phyloP scores from a whole-genome alignment of 2,329 filamentous ascomycete species.

The Sporothrix brasiliensis region DNA sequence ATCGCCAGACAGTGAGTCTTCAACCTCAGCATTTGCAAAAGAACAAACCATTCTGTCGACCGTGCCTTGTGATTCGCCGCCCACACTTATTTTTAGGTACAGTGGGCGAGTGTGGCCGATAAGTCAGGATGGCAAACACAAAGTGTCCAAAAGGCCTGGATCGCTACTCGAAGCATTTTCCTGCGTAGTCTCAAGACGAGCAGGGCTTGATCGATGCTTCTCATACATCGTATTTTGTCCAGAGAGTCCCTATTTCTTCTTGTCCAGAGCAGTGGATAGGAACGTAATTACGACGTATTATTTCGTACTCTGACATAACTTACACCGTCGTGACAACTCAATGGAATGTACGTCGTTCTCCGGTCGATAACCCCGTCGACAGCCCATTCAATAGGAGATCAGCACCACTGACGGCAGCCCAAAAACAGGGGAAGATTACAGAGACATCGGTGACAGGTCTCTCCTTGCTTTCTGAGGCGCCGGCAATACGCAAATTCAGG shows the following conservation, averaged over 20 bases:
- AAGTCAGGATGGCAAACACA: not conserved
- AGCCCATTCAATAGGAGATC: too few relatives aligned
- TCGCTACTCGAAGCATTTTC: too few relatives aligned
- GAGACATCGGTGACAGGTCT: not conserved
- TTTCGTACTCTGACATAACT: too few relatives aligned
- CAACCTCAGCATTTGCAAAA: not conserved
- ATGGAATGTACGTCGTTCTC: too few relatives aligned
- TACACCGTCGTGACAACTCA: too few relatives aligned
- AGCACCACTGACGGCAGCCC: too few relatives aligned
- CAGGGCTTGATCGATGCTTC: conserved; percentile 5
- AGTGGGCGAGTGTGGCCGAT: not conserved
- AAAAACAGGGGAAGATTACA: too few relatives aligned
- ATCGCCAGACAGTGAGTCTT: not conserved
- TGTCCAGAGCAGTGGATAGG: not conserved
- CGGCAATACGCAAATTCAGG: not conserved
- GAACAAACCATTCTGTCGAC: not conserved
- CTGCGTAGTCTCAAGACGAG: not conserved
- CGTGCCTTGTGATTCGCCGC: conserved; percentile 13
- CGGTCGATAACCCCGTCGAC: too few relatives aligned
- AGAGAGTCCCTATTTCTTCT: not conserved
- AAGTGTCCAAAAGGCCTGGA: too few relatives aligned
- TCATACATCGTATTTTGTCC: not conserved
- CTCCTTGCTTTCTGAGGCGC: not conserved
- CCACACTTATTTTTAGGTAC: conserved; percentile 28
- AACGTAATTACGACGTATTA: too few relatives aligned